A percentile compares a stretch with the other conserved stretches of the same genome.
phyloP scores from a whole-genome alignment of 2,329 filamentous ascomycete genomes.

The Colletotrichum tropicicola region DNA sequence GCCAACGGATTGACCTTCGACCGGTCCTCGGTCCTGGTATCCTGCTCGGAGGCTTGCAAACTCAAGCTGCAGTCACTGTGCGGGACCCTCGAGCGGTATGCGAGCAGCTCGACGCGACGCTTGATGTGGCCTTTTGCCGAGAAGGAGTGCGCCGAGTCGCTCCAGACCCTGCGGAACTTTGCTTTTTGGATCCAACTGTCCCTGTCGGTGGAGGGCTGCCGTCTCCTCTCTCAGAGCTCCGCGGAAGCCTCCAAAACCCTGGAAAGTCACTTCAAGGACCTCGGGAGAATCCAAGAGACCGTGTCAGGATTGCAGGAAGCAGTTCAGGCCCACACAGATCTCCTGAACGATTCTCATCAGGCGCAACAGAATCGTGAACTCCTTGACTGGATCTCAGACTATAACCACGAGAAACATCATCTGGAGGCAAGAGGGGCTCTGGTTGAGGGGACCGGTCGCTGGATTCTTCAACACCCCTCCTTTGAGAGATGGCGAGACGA shows the following conservation, averaged over 20 bases:
- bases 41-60: not conserved
- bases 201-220: not conserved
- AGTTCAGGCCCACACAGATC: not conserved
- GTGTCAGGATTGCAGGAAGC: not conserved
- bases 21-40: not conserved
- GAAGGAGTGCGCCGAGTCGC: not conserved
- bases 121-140: not conserved
- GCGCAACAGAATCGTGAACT: slow-evolving; percentile 48
- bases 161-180: not conserved
- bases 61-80: not conserved
- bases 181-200: not conserved
- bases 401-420: not conserved
- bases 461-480: not conserved
- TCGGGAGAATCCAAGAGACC: not conserved
- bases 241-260: not conserved
- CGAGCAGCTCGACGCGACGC: not conserved
- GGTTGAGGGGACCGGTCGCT: not conserved
- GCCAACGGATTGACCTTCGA: not conserved
- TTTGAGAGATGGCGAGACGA: not conserved
- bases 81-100: not conserved
- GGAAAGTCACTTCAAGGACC: not conserved
- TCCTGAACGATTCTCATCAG: slow-evolving; percentile 36
- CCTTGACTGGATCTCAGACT: not conserved
- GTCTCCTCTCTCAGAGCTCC: not conserved
- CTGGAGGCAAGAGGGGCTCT: not conserved